Conservation (phyloP, 768 basidiomycete species). For the Collybia mongolica region DNA sequence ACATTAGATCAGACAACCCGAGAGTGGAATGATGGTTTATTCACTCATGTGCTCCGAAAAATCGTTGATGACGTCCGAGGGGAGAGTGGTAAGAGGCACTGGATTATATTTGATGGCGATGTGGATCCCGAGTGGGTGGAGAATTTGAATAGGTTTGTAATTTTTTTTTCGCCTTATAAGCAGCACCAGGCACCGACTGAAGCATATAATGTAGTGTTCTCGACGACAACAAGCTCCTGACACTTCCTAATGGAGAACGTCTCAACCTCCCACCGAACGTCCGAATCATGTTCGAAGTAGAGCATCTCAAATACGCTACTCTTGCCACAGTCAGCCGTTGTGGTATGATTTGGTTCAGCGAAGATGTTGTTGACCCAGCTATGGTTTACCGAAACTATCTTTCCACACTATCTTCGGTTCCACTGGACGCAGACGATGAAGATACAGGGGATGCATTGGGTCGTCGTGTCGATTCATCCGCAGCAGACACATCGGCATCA, state of each 20-base stretch:
- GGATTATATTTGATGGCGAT: slow-evolving; percentile 99
- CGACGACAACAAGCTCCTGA: slow-evolving; percentile 97
- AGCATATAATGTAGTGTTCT: slow-evolving; percentile 65
- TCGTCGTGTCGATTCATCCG: slow-evolving; percentile 51
- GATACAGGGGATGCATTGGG: slow-evolving; percentile 59
- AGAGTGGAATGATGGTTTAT: slow-evolving; percentile 99
- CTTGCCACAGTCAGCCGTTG: slow-evolving; percentile 99
- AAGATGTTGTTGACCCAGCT: slow-evolving; percentile 85
- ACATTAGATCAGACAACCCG: slow-evolving; percentile 96
- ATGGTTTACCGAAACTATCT: slow-evolving; percentile 95
- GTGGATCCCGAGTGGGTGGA: slow-evolving; percentile 99
- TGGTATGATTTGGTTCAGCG: slow-evolving; percentile 99
- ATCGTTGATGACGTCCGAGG: slow-evolving; percentile 99
- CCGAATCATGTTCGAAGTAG: slow-evolving; percentile 99
- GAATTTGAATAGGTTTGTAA: slow-evolving; percentile 89
- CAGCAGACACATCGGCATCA: slow-evolving; percentile 51
- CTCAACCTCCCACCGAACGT: slow-evolving; percentile 96
- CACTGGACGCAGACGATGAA: slow-evolving; percentile 90
- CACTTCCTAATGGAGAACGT: slow-evolving; percentile 96
- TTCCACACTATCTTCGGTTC: slow-evolving; percentile 64
- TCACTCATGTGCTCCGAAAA: slow-evolving; percentile 96
- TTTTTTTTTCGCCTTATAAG: background rate
- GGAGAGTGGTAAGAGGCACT: slow-evolving; percentile 93
- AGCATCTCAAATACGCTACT: slow-evolving; percentile 95
- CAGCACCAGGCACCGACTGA: slow-evolving; percentile 3